phyloP scores from a whole-genome alignment of 352 stramenopile genomes.

The Pythium oligandrum region DNA sequence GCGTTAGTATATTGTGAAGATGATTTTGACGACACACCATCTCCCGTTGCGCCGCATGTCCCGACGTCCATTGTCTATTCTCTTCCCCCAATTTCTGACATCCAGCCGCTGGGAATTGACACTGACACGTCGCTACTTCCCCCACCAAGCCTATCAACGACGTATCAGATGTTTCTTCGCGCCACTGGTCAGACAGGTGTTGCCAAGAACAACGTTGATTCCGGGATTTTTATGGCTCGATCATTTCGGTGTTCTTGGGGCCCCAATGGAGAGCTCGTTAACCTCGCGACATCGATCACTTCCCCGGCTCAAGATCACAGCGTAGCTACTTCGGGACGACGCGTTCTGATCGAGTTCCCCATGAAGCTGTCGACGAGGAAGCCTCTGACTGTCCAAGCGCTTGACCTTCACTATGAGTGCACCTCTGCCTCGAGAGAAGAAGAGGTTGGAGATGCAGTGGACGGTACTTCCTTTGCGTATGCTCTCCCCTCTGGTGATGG shows the following conservation, averaged over 20 bases:
- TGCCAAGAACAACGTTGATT: conserved; percentile 52
- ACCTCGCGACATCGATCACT: conserved; percentile 24
- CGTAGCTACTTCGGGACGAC: conserved; percentile 1
- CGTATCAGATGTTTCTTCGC: conserved; percentile 63
- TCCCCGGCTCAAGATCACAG: neutral
- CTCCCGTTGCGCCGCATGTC: conserved; percentile 9
- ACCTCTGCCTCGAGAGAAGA: conserved; percentile 18
- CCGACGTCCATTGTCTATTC: conserved; percentile 18
- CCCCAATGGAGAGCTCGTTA: conserved; percentile 68
- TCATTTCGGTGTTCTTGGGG: conserved; percentile 83
- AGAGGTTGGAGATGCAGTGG: conserved; percentile 1
- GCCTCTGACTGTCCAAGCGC: conserved; percentile 36
- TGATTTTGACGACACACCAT: conserved; percentile 2
- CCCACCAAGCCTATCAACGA: conserved; percentile 41
- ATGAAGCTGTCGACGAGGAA: conserved; percentile 4
- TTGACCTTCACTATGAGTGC: conserved; percentile 60
- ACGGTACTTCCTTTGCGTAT: conserved; percentile 28
- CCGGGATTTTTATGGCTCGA: conserved; percentile 67
- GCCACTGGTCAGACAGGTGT: conserved; percentile 24
- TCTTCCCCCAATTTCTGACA: conserved; percentile 1
- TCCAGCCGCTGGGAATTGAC: conserved; percentile 36
- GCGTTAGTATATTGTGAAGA: neutral
- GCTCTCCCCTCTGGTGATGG: conserved; percentile 39
- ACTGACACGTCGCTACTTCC: conserved; percentile 21
- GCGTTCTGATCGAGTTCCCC: conserved; percentile 15